Evolutionary conservation across 768 basidiomycete genomes (phyloP).

Genomic region (Leucogyrophana mollusca): DNA sequence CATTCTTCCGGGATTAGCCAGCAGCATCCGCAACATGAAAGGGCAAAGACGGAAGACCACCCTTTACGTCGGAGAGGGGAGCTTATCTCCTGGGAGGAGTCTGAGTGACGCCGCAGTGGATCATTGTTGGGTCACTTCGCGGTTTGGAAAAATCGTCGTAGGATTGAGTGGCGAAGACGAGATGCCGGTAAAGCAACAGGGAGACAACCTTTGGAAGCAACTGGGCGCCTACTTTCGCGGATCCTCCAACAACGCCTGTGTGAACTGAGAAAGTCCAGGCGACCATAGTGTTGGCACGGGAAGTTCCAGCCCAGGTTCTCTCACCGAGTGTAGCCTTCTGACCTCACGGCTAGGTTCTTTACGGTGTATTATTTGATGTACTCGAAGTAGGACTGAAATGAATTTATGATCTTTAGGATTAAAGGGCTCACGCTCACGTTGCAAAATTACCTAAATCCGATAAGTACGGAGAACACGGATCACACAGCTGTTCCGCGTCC

Average conservation of each 20-base stretch:
- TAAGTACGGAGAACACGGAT: constrained; percentile 26
- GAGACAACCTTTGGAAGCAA: constrained; percentile 41
- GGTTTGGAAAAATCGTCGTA: constrained; percentile 39
- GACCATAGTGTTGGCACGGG: constrained; percentile 1
- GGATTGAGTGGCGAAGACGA: constrained; percentile 42
- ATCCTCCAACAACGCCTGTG: not conserved
- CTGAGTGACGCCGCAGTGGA: constrained; percentile 26
- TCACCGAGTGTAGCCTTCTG: not conserved
- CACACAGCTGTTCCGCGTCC: constrained; percentile 17
- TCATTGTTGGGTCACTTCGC: constrained; percentile 38
- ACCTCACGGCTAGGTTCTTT: constrained; percentile 6
- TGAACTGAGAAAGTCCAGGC: no score
- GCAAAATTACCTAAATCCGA: constrained; percentile 21
- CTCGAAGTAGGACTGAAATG: constrained; percentile 6
- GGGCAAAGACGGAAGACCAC: not conserved
- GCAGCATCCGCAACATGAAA: constrained; percentile 30
- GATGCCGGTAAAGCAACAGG: constrained; percentile 18
- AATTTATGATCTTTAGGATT: constrained; percentile 4
- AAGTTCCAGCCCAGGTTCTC: constrained; percentile 8
- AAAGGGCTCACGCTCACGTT: not conserved
- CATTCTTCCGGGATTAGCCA: constrained; percentile 34
- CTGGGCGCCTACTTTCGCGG: constrained; percentile 23
- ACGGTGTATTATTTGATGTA: constrained; percentile 7
- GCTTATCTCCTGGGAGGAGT: constrained; percentile 23
- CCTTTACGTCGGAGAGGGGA: constrained; percentile 3